phyloP scores from a whole-genome alignment of 2,329 filamentous ascomycete genomes.

The Gaeumannomyces tritici region DNA sequence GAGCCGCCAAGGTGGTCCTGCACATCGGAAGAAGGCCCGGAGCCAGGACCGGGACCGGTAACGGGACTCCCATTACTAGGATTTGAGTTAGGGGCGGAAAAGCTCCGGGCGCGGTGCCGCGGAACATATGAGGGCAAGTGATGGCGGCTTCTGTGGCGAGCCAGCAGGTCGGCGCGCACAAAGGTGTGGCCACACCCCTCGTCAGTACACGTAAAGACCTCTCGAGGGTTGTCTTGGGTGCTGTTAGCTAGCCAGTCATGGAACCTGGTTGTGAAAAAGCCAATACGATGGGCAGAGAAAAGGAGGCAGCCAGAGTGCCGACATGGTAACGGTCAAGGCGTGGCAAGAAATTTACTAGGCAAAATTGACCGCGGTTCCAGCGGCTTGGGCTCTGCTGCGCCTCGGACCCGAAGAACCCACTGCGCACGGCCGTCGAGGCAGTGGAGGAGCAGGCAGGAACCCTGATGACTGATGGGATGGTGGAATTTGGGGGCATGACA shows the following conservation, averaged over 20 bases:
- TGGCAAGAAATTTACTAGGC: not conserved
- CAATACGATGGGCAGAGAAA: not conserved
- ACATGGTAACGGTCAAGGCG: not conserved
- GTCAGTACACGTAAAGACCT: slow-evolving; percentile 70
- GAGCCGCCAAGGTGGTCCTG: not conserved
- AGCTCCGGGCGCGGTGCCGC: slow-evolving; percentile 39
- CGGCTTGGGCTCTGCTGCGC: too few species aligned
- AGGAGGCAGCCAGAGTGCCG: too few species aligned
- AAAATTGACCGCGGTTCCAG: not conserved
- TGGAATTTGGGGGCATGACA: not conserved
- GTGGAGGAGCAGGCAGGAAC: not conserved
- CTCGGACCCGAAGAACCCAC: not conserved
- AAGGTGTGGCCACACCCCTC: slow-evolving; percentile 67
- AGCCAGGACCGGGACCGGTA: too few species aligned
- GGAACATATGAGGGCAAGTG: slow-evolving; percentile 47
- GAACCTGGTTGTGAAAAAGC: not conserved
- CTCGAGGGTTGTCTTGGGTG: slow-evolving; percentile 61
- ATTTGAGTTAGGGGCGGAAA: slow-evolving; percentile 11
- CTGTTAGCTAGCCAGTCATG: not conserved
- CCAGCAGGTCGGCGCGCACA: slow-evolving; percentile 67
- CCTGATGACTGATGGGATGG: not conserved
- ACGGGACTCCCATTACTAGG: not conserved
- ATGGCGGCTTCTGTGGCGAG: slow-evolving; percentile 58
- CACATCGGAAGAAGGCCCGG: not conserved
- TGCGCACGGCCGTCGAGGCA: not conserved